Base-by-base conservation (phyloP, 2,329 filamentous ascomycete genomes). In the Verticillium klebahnii region DNA sequence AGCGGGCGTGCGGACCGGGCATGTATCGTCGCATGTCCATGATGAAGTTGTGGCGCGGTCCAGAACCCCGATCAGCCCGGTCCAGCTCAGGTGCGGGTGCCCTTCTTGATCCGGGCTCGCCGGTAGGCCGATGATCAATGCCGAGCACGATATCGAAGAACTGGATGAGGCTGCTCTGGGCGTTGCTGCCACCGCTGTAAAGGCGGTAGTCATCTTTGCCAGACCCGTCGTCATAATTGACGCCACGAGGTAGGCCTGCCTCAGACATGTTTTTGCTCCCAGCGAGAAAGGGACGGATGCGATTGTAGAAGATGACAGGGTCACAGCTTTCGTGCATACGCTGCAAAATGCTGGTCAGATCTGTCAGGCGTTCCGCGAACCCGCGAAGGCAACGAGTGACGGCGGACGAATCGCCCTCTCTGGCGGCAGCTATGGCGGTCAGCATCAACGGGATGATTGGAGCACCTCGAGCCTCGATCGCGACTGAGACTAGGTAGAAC, bases 191-290 rank as follows among this genome's bases (percentile, higher is more conserved):
- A 50, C 95, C 95, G 64, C 91, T 91, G 74, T 93, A 97, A 71
- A 97, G 91, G 32, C 89, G 88, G 72, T 92, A 96, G 4, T 83
- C 79, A 36, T 87, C 82, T 14, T 78, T 81, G 31, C 87, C 89
- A 12, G 85, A 86, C 23, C 90, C 92, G 66, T 92, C 86, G 67
- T 97, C 93, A 73, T 97, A 98, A 57, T 94, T 80, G 58, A 99
- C 88, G 23, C 95, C 95, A 63, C 89, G 82, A 0, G 95, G 93
- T 11, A 99, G 82, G 15, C 95, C 95, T 5, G 94, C 95, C 65
- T 97, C 94, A 57, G 85, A 87, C 95, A 97, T 99, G 74, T 98
- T 98, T 83, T 97, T 97, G 74, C 93, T 95, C 15, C 95, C 95
- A 6, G 95, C 94, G 2, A 99, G 84, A 75, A 96, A 98, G 0